Percentiles rank a stretch among this genome's conserved stretches.
Evolutionary conservation across 2,329 filamentous ascomycete species (phyloP).

Genomic region (Alternaria arborescens): DNA sequence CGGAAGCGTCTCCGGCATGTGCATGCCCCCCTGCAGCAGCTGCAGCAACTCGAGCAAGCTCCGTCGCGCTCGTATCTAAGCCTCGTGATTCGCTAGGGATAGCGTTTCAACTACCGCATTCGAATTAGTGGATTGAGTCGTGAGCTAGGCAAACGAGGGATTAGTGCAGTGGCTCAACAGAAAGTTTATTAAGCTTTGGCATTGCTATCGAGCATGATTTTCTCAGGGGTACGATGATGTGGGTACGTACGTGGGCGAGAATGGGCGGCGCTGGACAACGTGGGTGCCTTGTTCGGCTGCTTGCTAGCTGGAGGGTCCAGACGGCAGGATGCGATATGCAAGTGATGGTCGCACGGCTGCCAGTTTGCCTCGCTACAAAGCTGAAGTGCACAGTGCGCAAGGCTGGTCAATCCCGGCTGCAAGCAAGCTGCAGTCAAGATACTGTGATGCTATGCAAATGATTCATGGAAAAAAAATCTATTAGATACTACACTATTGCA

Average conservation of each 20-base stretch:
- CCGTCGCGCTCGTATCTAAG: neutral
- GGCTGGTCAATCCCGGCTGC: neutral
- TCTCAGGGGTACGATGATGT: neutral
- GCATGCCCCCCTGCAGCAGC: slow-evolving; percentile 1
- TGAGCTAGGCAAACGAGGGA: neutral
- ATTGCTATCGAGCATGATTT: neutral
- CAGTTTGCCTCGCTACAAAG: neutral
- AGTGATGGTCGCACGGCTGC: neutral
- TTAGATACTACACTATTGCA: slow-evolving; percentile 7
- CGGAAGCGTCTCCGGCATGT: slow-evolving; percentile 1
- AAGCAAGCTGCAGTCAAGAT: neutral
- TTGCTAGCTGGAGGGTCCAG: neutral
- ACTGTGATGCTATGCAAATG: neutral
- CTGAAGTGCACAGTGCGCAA: neutral
- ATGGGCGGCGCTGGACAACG: neutral
- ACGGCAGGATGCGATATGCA: neutral
- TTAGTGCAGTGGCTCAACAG: neutral
- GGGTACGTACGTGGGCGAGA: neutral
- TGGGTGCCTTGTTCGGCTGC: neutral
- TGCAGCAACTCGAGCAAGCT: neutral
- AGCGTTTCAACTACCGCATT: neutral
- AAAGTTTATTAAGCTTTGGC: slow-evolving; percentile 4
- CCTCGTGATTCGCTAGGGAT: neutral
- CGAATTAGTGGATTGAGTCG: neutral
- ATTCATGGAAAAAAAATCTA: neutral